Base-by-base conservation (phyloP, 352 stramenopile species). In the Globisporangium spiculum region DNA sequence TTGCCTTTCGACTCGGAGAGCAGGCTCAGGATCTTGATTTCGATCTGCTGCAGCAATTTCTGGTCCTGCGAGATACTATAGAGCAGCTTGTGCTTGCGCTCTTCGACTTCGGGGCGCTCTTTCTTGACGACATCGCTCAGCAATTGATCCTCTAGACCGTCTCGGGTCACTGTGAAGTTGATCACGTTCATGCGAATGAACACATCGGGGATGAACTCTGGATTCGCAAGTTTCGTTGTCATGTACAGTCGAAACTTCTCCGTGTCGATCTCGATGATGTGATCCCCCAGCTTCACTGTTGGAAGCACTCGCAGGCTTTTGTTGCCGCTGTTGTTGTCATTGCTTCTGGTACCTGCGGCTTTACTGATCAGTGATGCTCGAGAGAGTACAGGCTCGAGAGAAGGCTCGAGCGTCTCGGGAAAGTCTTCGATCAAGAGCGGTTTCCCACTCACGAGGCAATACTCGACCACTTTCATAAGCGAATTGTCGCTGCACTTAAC, bases 111-210 rank as follows among this genome's bases (percentile, higher is more conserved):
- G 12, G 86, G 84, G 0, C 86, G 74, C 55, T 98, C 93, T 68
- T 88, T 77, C 22, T 81, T 76, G 10, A 98, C 91, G 1, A 98
- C 92, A 32, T 92, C 86, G 32, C 90, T 90, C 9, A 98, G 75
- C 14, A 98, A 68, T 71, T 98, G 93, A 22, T 96, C 88, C 38
- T 97, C 87, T 14, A 98, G 75, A 1, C 93, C 93, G 3, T 93
- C 84, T n/a, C 81, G 81, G 1, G 92, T 98, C 27, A 98, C 93
- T 0, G 87, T 97, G 64, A 98, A 98, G 67, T 98, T 98, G 62
- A 98, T 96, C 4, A 98, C 78, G 56, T 92, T 98, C 32, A 97
- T 90, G 60, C 92, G 93, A 62, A 98, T 97, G 66, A 91, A 98
- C 8, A 98, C 80, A 46, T 98, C 93, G 6, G 93, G 92, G 0